Evolutionary conservation across 257 asterid genomes (phyloP).

Genomic region (Cynanchum wilfordii): DNA sequence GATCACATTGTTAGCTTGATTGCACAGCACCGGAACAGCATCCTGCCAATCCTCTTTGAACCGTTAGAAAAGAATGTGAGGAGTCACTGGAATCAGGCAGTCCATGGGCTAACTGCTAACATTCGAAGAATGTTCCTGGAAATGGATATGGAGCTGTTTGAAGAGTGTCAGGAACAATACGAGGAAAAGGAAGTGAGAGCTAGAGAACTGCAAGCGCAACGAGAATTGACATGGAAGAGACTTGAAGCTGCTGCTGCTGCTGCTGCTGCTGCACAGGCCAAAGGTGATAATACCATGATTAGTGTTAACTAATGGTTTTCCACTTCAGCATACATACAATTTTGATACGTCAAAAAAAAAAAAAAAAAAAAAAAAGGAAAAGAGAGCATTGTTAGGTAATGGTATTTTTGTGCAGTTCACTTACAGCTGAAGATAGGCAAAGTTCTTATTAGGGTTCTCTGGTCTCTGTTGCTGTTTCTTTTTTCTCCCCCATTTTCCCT

Average conservation of each 20-base stretch:
- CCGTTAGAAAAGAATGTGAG: constrained; percentile 63
- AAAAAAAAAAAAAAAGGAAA: no score
- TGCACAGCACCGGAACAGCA: constrained; percentile 59
- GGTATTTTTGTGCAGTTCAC: not conserved
- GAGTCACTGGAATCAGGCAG: constrained; percentile 87
- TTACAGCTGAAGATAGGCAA: constrained; percentile 8
- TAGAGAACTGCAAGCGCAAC: constrained; percentile 46
- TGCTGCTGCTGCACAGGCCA: constrained; percentile 46
- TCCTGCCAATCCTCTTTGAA: constrained; percentile 74
- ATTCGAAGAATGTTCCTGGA: constrained; percentile 77
- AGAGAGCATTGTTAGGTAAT: not conserved
- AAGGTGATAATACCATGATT: not conserved
- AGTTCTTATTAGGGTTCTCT: constrained; percentile 8
- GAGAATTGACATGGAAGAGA: constrained; percentile 61
- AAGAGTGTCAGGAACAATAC: constrained; percentile 59
- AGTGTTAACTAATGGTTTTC: constrained; percentile 7
- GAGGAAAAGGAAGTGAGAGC: constrained; percentile 60
- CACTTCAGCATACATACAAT: constrained; percentile 11
- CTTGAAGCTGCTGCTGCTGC: constrained; percentile 77
- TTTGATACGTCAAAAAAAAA: constrained; percentile 6
- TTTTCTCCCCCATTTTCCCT: not conserved
- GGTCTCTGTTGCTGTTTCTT: constrained; percentile 13
- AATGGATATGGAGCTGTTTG: constrained; percentile 77
- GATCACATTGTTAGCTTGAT: constrained; percentile 77
- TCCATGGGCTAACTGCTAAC: constrained; percentile 70